Base-by-base conservation (phyloP, 2,329 filamentous ascomycete genomes). In the Sporothrix brunneoviolacea region DNA sequence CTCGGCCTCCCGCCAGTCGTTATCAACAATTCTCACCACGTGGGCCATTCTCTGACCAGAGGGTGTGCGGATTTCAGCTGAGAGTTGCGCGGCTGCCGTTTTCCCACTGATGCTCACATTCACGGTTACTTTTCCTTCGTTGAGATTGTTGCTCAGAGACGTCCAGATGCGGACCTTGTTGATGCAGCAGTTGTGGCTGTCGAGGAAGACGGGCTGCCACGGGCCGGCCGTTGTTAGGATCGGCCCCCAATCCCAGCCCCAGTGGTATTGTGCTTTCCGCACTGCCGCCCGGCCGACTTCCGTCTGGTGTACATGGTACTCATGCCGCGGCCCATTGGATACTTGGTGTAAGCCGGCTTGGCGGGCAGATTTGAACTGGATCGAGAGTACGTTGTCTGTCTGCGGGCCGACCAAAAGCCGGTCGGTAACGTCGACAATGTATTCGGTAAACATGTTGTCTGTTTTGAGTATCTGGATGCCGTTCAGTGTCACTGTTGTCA, bases 201-300 rank as follows among this genome's bases (percentile, higher is more conserved):
- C 84, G 2, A 90, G 64, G 12, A 73, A 73, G 2, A 89, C 73
- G 2, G 81, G 76, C 54, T 77, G 77, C 84, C 86, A 90, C 3
- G 81, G 78, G 0, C 82, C 82, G 8, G 73, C 75, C 0, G 80
- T 82, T 62, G 81, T 73, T 46, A 84, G 58, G 7, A 82, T 71
- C 1, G 82, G 82, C 0, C 82, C 83, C 82, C 82, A 85, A 59
- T 86, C 82, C 82, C 82, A 86, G 4, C 83, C 81, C 80, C 80
- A 86, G 57, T 84, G 27, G 13, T 33, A 48, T 62, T 86, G 83
- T 1, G 82, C 79, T 59, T 54, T 54, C 4, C 52, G 52, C 3
- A 51, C 18, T n/a, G 52, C 43, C 3, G 30, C 52, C 10, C 52
- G 16, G 52, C 48, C 39, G 39, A 48, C 22, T 33, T 54, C 52